These are phyloP conservation scores for Oidiodendron maius DNA, from an alignment of 495 filamentous ascomycete genomes.

Conservation along the genomic window DNA sequence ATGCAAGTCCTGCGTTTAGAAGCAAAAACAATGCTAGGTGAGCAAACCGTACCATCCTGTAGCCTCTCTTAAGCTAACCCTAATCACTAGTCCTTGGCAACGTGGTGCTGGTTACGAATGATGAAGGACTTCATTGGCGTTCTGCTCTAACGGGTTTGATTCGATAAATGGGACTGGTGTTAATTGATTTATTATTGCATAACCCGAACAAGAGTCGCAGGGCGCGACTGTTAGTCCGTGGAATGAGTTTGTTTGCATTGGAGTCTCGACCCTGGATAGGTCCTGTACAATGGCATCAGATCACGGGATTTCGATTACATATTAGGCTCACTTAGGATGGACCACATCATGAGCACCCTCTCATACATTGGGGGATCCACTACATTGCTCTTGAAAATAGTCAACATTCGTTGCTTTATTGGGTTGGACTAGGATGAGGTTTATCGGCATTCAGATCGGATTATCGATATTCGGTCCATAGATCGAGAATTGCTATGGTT, in stretches of 20 bases:
- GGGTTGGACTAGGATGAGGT: neutral
- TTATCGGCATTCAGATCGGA: neutral
- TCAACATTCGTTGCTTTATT: neutral
- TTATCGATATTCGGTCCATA: neutral
- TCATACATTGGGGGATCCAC: neutral
- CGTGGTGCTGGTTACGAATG: constrained; percentile 49
- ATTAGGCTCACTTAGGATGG: neutral
- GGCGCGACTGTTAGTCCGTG: constrained; percentile 14
- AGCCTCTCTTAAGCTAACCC: constrained; percentile 22
- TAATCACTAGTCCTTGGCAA: constrained; percentile 41
- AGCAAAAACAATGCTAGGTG: constrained; percentile 43
- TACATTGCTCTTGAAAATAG: neutral
- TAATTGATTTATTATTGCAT: constrained; percentile 23
- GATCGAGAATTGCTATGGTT: neutral
- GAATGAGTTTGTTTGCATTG: constrained; percentile 12
- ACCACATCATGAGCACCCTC: neutral
- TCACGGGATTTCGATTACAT: constrained; percentile 2
- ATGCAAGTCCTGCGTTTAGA: constrained; percentile 33
- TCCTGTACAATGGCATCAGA: constrained; percentile 12
- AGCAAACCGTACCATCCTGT: constrained; percentile 12
- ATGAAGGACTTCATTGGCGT: constrained; percentile 23
- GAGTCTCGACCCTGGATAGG: constrained; percentile 5
- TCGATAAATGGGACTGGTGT: constrained; percentile 20
- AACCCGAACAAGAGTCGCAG: constrained; percentile 2
- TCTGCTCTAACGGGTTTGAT: constrained; percentile 13